These are phyloP conservation scores for Zygnema cylindricum DNA, from an alignment of 139 green algal species.

Conservation along the genomic window DNA sequence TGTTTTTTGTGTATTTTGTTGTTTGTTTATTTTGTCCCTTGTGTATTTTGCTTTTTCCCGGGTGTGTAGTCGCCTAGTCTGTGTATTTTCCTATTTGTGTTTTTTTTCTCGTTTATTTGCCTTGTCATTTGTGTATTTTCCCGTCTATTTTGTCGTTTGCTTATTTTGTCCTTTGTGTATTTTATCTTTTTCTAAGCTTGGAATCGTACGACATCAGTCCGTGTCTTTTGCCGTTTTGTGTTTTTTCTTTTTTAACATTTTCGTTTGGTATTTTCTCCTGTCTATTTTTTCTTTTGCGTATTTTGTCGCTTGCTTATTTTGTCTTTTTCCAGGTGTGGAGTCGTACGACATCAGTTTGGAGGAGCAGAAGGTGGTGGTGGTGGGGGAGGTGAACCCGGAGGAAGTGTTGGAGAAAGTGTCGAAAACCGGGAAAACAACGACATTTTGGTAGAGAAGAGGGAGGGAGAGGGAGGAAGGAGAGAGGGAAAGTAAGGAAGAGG, in stretches of 20 bases:
- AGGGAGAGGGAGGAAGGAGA: no score
- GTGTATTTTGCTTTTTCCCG: no score
- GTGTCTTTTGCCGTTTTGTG: no score
- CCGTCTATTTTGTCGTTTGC: neutral
- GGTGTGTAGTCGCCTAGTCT: no score
- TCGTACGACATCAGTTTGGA: constrained; percentile 50
- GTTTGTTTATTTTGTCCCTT: no score
- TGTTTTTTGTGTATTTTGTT: no score
- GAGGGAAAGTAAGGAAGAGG: neutral
- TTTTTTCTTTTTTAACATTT: no score
- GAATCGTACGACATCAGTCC: constrained; percentile 49
- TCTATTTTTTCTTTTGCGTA: neutral
- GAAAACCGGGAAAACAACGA: constrained; percentile 54
- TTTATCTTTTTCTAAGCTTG: constrained; percentile 21
- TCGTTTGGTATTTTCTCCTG: no score
- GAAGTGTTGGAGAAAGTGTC: constrained; percentile 53
- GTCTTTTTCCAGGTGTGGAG: constrained; percentile 37
- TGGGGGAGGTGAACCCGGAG: constrained; percentile 54
- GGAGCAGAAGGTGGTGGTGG: constrained; percentile 57
- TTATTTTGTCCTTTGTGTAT: neutral
- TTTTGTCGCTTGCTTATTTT: neutral
- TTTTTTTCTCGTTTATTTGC: no score
- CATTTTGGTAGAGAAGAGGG: constrained; percentile 42
- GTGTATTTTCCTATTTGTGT: no score
- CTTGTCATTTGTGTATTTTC: no score